Base-by-base conservation (phyloP, 805 yeast genomes). In the Saccharomycopsis javanensis region DNA sequence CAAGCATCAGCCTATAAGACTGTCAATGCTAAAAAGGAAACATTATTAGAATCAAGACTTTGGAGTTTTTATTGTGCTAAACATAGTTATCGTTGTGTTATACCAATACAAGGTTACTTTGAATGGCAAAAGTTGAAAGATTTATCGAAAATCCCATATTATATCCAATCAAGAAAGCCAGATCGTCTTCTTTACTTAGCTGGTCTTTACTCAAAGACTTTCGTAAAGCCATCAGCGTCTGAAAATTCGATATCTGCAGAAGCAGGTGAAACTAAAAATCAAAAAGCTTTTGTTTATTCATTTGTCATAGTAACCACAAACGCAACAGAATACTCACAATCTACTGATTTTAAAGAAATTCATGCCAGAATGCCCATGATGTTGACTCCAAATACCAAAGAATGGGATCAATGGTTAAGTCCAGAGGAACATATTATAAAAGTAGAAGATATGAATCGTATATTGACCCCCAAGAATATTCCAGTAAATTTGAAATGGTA, bases 301-400 rank as follows among this genome's bases (percentile, higher is more conserved):
- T 89, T 78, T 63, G 81, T 95, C 0, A 80, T 91, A 0, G 75
- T 88, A 1, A 91, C 97, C 0, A 85, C 86, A 0, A 79, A 80
- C 0, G 92, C 96, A 0, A 78, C 83, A 0, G 68, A 75, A 38
- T 42, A 42, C 23, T 27, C 48, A 11, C 48, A 42, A 42, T 42
- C 48, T 42, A 5, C 28, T 7, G 78, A 78, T 51, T 61, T 90
- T 61, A 68, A 72, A 48, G 84, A 89, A 86, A 68, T 91, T 2
- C 97, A 91, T 67, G 69, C 72, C 0, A 73, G 97, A 27, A 88
- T 88, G 81, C 97, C 97, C 0, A 73, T 86, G 1, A 76, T 88
- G 13, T 57, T 89, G 5, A 75, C 72, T 30, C 87, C 88, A 0
- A 82, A 79, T 0, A 69, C 82, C 0, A 62, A 71, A n/a, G 79